Base-by-base conservation (phyloP, 352 stramenopile genomes). In the Globisporangium viniferum region DNA sequence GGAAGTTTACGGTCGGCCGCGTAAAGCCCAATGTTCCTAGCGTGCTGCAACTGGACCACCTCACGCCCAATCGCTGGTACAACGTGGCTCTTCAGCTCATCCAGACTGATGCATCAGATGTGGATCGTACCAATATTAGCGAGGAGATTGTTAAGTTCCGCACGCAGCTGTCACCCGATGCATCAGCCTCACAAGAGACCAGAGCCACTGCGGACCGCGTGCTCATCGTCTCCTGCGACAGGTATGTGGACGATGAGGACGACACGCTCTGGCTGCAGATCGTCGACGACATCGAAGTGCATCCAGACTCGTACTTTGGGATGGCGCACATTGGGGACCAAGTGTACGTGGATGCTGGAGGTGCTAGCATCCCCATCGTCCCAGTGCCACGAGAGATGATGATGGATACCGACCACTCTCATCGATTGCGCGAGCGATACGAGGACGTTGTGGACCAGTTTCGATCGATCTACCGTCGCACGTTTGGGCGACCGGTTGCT, bases 261-360 rank as follows among this genome's bases (percentile, higher is more conserved):
- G 80, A 90, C 29, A 74, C 72, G 18, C 44, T 86, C 48, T 85
- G 78, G 80, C 31, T 71, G 29, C 54, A 57, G 22, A 64, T 90
- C 12, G 79, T 74, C 9, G 53, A 54, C 0, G 79, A 89, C 56
- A 73, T 80, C 0, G 75, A 83, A 54, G 55, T 64, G 4, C 68
- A 74, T 31, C 62, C 62, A 20, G 58, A 35, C 18, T 73, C 77
- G 59, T 75, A 86, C 54, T 89, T 84, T 66, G 81, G 81, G 8
- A 86, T 80, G 64, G 73, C 77, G 56, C 81, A 90, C 66, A 35
- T 84, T 0, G 81, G 81, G 8, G 81, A 90, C 60, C 80, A 90
- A 71, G 76, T 88, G 29, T 90, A 90, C 58, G 74, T 73, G 29
- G 81, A 90, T 49, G 70, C 78, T 31, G 78, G 75, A 41, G 59